Base-by-base conservation (phyloP, 2,329 filamentous ascomycete species). In the Daldinia sp. region DNA sequence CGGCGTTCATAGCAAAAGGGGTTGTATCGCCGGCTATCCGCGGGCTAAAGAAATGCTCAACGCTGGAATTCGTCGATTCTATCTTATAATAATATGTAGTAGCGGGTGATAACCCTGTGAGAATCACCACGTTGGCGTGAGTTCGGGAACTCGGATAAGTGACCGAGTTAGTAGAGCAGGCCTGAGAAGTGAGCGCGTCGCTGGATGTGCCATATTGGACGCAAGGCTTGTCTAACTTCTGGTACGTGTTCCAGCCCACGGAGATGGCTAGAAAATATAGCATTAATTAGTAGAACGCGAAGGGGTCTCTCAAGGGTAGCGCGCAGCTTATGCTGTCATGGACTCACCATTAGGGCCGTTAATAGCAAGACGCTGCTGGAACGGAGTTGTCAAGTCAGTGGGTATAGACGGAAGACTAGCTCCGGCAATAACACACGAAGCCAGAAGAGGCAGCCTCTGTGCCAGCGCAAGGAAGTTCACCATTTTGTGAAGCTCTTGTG, bases 71-170 rank as follows among this genome's bases (percentile, higher is more conserved):
- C 30, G 81, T 84, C 1, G 86, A 88, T 7, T 79, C 80, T 55
- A 89, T 88, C 78, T 87, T 82, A 79, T 89, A 89, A 79, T 87
- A 89, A 76, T 89, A 89, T 0, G 82, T 87, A 1, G 86, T 88
- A 0, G 83, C 86, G 0, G 87, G 82, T 0, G 76, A 77, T 20
- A 89, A 76, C 6, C 74, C 79, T 0, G 79, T 78, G 37, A 89
- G 75, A 1, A 79, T 79, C 0, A 87, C 87, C 0, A 79, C 78
- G 69, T 88, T 85, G 39, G 82, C 82, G 71, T 81, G 87, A 0
- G 86, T 89, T 12, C 86, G 81, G n/a, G 86, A 87, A 0, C 83
- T 84, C 0, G 78, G 74, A 68, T 88, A 88, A 0, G 86, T 88
- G 6, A 80, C 78, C 0, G 86, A 85, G 3, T 70, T 75, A 13